Evolutionary conservation across 129 eudicot species (phyloP).

Genomic region (Lactuca saligna): DNA sequence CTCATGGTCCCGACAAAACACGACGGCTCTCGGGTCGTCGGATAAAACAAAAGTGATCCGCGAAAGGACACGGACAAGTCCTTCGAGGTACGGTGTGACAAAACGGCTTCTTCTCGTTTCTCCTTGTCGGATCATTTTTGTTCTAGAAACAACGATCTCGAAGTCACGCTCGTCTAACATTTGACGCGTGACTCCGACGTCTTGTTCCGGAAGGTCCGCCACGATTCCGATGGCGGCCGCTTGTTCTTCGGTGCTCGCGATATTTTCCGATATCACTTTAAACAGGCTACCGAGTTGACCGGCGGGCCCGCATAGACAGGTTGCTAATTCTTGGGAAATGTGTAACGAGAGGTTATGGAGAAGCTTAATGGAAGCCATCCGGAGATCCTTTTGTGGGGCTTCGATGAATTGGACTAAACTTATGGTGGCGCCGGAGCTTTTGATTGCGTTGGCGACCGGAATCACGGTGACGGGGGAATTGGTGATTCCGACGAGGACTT

Average conservation of each 20-base stretch:
- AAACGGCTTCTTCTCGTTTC: constrained; percentile 79
- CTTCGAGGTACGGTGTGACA: constrained; percentile 79
- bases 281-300: constrained; percentile 77
- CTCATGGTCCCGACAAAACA: constrained; percentile 61
- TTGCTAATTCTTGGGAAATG: constrained; percentile 71
- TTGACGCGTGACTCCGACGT: constrained; percentile 58
- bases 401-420: constrained; percentile 93
- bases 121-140: constrained; percentile 70
- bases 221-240: constrained; percentile 81
- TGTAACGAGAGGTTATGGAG: constrained; percentile 71
- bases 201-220: constrained; percentile 83
- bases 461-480: constrained; percentile 57
- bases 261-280: constrained; percentile 54
- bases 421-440: constrained; percentile 82
- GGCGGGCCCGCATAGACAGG: constrained; percentile 62
- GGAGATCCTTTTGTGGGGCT: constrained; percentile 78
- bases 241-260: constrained; percentile 81
- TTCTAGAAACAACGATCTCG: constrained; percentile 46
- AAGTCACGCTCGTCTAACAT: constrained; percentile 74
- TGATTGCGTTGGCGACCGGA: constrained; percentile 75
- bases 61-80: constrained; percentile 80
- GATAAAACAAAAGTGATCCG: constrained; percentile 68
- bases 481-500: constrained; percentile 89
- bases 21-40: constrained; percentile 55
- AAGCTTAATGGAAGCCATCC: constrained; percentile 70